Base-by-base conservation (phyloP, 768 basidiomycete species). In the Tylopilus felleus region DNA sequence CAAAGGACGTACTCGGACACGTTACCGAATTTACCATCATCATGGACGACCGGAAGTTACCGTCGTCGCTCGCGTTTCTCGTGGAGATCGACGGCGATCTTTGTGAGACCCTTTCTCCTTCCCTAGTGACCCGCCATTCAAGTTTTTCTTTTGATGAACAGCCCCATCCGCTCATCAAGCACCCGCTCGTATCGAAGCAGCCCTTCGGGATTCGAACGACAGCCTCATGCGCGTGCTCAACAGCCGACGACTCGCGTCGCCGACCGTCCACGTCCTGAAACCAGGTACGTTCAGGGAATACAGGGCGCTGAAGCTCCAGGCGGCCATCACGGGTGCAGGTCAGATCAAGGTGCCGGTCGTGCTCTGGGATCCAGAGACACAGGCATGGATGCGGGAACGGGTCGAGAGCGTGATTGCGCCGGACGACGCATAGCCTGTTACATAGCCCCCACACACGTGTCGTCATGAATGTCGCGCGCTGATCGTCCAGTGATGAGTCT, bases 331-430 rank as follows among this genome's bases (percentile, higher is more conserved):
- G 3, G 60, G 60, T 17, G 38, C 60, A 0, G 56, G 60, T 10
- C 57, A 65, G 17, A 47, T 63, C 43, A 60, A 62, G n/a, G 58
- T 60, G 6, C 57, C 63, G 4, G 53, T 47, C 43, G 60, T 65
- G 3, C 53, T 65, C 21, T 55, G 55, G 46, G 58, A 65, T 14
- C 38, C 21, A 3, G 53, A 56, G 27, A 38, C 22, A n/a, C 57
- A 49, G 21, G 55, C 55, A 25, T 55, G 58, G 64, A 60, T 65
- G 51, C 31, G 60, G 10, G 29, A 38, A n/a, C 51, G 49, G 1
- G 58, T 60, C 19, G 44, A 52, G 7, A 41, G 35, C 16, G 53
- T 48, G 42, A 35, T 60, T 0, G 16, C 3, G 9, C 19, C 12
- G 12, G 10, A 5, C 6, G 16, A 17, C 35, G 17, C 35, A 5